Conservation (phyloP, 2,329 filamentous ascomycete genomes). For the Simplicillium aogashimaense region DNA sequence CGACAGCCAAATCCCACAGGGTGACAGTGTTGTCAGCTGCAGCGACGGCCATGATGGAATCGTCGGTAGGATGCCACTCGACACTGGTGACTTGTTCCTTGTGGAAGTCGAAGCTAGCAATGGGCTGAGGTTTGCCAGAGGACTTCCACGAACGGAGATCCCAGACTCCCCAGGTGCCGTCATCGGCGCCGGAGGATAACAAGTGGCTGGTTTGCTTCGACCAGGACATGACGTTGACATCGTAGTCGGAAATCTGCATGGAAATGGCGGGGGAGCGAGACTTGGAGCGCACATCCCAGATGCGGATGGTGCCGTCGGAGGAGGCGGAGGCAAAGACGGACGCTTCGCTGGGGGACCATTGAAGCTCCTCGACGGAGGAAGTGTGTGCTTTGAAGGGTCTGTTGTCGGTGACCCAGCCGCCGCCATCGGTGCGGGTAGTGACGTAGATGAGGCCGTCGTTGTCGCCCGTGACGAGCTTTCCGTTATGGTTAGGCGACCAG, state of each 20-base stretch:
- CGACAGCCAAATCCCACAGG: conserved; percentile 92
- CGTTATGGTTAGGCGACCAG: conserved; percentile 73
- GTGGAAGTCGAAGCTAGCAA: conserved; percentile 93
- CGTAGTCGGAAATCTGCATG: conserved; percentile 71
- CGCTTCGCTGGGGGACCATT: conserved; percentile 90
- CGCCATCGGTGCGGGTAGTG: conserved; percentile 78
- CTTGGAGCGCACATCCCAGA: conserved; percentile 93
- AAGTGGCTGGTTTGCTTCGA: conserved; percentile 80
- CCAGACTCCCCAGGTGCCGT: conserved; percentile 93
- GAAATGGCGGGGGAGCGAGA: conserved; percentile 79
- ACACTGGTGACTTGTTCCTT: conserved; percentile 92
- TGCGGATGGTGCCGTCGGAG: conserved; percentile 85
- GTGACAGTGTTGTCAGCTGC: conserved; percentile 91
- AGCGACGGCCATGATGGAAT: conserved; percentile 88
- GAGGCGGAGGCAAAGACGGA: conserved; percentile 93
- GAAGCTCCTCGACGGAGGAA: conserved; percentile 83
- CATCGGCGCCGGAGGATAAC: conserved; percentile 84
- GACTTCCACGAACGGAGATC: conserved; percentile 90
- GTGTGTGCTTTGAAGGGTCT: conserved; percentile 76
- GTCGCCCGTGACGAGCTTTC: conserved; percentile 86
- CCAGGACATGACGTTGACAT: conserved; percentile 97
- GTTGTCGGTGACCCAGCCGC: conserved; percentile 80
- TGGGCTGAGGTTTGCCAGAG: conserved; percentile 57
- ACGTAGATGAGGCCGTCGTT: conserved; percentile 82
- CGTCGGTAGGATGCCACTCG: conserved; percentile 96